These are phyloP conservation scores for Mortierella sp. DNA, from an alignment of 371 early-diverging fungal species.

Conservation along the genomic window DNA sequence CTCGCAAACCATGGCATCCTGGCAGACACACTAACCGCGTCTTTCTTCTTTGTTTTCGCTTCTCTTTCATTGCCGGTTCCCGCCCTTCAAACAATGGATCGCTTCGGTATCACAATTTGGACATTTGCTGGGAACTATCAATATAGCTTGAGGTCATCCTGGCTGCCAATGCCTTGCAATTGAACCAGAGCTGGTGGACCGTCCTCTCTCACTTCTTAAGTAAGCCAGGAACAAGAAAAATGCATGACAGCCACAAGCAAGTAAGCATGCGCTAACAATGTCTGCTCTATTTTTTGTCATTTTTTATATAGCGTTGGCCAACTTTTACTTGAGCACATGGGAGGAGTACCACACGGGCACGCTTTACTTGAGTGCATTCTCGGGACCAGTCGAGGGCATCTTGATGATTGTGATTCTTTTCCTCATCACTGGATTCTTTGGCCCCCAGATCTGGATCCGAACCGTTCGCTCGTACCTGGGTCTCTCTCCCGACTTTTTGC, in stretches of 20 bases:
- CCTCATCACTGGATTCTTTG: slow-evolving; percentile 79
- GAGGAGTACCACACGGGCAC: slow-evolving; percentile 96
- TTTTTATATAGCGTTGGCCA: slow-evolving; percentile 72
- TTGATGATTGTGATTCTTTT: slow-evolving; percentile 74
- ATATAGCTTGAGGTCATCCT: slow-evolving; percentile 47
- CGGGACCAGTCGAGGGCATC: slow-evolving; percentile 98
- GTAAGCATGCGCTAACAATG: background rate
- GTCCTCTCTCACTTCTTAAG: slow-evolving; percentile 57
- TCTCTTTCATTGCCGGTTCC: background rate
- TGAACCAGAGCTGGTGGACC: slow-evolving; percentile 87
- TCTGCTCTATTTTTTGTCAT: slow-evolving; percentile 46
- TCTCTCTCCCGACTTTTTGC: slow-evolving; percentile 42
- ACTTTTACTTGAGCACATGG: slow-evolving; percentile 96
- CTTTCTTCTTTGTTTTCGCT: background rate
- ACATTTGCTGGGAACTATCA: background rate
- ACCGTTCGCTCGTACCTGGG: slow-evolving; percentile 42
- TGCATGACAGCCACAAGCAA: background rate
- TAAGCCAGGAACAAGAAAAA: slow-evolving; percentile 24
- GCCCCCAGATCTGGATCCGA: slow-evolving; percentile 64
- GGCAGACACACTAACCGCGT: background rate
- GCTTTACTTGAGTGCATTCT: slow-evolving; percentile 92
- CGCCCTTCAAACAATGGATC: background rate
- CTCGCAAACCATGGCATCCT: background rate
- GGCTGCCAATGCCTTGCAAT: slow-evolving; percentile 68
- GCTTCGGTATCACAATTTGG: background rate